phyloP scores from a whole-genome alignment of 768 basidiomycete genomes.

The Leccinum obscurum region DNA sequence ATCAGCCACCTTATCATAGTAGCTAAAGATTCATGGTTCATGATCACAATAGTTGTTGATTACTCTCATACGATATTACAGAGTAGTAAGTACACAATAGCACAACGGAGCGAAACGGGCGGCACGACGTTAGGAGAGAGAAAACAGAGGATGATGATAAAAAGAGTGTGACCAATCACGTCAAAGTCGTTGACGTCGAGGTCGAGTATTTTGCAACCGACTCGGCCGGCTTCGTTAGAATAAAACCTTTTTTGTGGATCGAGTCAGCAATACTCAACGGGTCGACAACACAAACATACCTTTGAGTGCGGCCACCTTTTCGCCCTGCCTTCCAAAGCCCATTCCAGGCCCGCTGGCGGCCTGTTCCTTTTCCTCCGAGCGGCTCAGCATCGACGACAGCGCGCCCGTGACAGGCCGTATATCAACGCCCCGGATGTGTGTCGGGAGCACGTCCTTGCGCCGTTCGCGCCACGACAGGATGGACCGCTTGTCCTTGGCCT shows the following conservation, averaged over 20 bases:
- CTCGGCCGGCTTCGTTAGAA: conserved; percentile 59
- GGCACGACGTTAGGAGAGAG: neutral
- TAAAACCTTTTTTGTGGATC: conserved; percentile 42
- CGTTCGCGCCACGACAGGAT: conserved; percentile 67
- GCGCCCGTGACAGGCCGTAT: too few species aligned
- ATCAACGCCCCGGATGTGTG: too few species aligned
- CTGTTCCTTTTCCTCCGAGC: conserved; percentile 12
- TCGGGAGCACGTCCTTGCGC: conserved; percentile 48
- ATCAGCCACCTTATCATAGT: too few species aligned
- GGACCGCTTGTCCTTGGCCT: conserved; percentile 63
- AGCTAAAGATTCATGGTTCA: neutral
- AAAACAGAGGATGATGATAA: conserved; percentile 5
- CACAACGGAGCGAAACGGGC: conserved; percentile 7
- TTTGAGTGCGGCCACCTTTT: conserved; percentile 70
- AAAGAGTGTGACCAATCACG: neutral
- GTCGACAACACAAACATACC: conserved; percentile 37
- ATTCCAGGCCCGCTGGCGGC: conserved; percentile 42
- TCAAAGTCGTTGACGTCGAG: neutral
- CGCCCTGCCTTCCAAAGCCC: conserved; percentile 81
- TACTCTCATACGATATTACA: conserved; percentile 3
- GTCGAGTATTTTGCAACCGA: conserved; percentile 48
- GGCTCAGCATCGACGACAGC: neutral
- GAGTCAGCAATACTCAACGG: neutral
- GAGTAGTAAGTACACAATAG: conserved; percentile 4
- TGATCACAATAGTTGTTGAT: neutral